Base-by-base conservation (phyloP, 2,329 filamentous ascomycete species). In the Curvularia eragrostidis region DNA sequence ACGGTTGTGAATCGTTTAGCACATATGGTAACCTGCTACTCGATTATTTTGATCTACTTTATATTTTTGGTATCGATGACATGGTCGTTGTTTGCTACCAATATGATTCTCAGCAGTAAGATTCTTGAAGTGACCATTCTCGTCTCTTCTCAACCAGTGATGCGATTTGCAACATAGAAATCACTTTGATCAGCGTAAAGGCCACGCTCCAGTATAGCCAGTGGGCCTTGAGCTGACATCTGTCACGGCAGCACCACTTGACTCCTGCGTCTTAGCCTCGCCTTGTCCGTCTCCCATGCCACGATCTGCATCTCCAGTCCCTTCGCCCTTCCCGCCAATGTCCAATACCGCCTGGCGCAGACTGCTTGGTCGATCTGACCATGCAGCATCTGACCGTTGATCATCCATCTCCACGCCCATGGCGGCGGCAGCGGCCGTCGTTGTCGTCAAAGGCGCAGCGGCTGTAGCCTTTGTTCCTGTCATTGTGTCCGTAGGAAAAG, bases 171-270 rank as follows among this genome's bases (percentile, higher is more conserved):
- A 26, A 10, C 26, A n/a, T 5, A 24, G n/a, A 24, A 12, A 19
- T 13, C 9, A 7, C 9, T 7, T 7, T 10, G 9, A 39, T 8
- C n/a, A 26, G 7, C 12, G 9, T 49, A 21, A 26, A 52, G 53
- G 48, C 53, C 41, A 56, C 8, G 48, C 32, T n/a, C 48, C 53
- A 18, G 32, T 46, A 24, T 56, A 56, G 3, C 41, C 24, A 12
- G 30, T 30, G 13, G 26, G 32, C 32, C 30, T 34, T 19, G 13
- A 1, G 5, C n/a, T 21, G 23, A 10, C 19, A 36, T 56, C 23
- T 6, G 9, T 10, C 7, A 30, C 5, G 3, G 21, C 5, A 18
- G 30, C 13, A 2, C 8, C 15, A 5, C 21, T 47, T 5, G 12
- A 19, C 15, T 26, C 12, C 15, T 56, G n/a, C n/a, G 9, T 24